Conservation (phyloP, 2,329 filamentous ascomycete species). For the Cordyceps cicadae region DNA sequence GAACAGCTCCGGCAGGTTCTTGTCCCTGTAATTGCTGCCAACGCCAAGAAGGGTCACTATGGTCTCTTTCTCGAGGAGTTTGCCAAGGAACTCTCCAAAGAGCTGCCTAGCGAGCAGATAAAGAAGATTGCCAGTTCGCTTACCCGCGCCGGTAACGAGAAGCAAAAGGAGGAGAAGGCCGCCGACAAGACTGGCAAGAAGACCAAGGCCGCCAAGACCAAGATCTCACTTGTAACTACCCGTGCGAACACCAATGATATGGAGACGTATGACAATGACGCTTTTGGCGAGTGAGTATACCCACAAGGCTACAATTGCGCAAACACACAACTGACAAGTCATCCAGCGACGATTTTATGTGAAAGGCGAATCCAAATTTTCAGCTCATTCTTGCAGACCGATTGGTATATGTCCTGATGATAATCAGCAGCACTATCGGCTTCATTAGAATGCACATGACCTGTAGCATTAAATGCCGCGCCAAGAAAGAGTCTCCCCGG, state of each 20-base stretch:
- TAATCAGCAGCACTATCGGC: constrained; percentile 2
- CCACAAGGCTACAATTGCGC: background rate
- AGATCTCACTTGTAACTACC: constrained; percentile 67
- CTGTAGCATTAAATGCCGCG: constrained; percentile 3
- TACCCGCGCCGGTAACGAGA: constrained; percentile 91
- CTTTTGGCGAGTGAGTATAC: constrained; percentile 69
- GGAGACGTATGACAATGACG: constrained; percentile 70
- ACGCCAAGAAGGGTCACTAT: constrained; percentile 86
- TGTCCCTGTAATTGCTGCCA: constrained; percentile 65
- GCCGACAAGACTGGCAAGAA: constrained; percentile 94
- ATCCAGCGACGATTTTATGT: constrained; percentile 13
- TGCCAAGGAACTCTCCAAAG: constrained; percentile 75
- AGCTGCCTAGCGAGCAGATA: constrained; percentile 84
- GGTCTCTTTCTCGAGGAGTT: constrained; percentile 86
- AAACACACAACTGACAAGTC: background rate
- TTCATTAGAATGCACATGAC: background rate
- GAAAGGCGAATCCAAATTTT: background rate
- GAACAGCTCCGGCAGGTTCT: constrained; percentile 68
- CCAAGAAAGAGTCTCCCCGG: constrained; percentile 1
- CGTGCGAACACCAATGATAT: constrained; percentile 58
- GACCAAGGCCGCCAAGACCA: constrained; percentile 91
- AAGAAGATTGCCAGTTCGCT: constrained; percentile 88
- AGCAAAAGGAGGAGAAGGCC: constrained; percentile 96
- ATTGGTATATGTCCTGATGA: background rate
- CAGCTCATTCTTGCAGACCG: background rate